Conservation (phyloP, 768 basidiomycete genomes). For the Lentinula raphanica region DNA sequence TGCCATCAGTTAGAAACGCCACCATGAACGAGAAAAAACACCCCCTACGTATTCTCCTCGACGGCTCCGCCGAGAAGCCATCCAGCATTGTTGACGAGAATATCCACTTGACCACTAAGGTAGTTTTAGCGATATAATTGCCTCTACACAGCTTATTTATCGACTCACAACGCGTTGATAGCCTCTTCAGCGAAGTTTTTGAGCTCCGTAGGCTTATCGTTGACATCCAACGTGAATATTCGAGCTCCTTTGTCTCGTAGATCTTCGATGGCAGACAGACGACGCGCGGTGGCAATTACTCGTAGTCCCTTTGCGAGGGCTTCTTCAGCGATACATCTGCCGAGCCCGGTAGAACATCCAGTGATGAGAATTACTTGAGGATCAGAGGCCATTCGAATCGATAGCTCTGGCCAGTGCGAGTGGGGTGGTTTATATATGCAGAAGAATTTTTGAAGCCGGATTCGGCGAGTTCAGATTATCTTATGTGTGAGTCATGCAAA, state of each 20-base stretch:
- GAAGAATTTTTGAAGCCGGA: no score
- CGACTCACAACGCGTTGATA: slow-evolving; percentile 10
- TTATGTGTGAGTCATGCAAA: no score
- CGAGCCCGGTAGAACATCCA: slow-evolving; percentile 24
- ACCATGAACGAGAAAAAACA: not conserved
- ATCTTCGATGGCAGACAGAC: slow-evolving; percentile 15
- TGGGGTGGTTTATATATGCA: not conserved
- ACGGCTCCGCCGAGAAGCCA: slow-evolving; percentile 13
- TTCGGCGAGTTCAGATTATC: no score
- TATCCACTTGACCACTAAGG: slow-evolving; percentile 20
- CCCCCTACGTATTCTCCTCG: slow-evolving; percentile 9
- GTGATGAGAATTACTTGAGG: slow-evolving; percentile 17
- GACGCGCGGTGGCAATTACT: slow-evolving; percentile 27
- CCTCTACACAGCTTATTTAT: not conserved
- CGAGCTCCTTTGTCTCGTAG: slow-evolving; percentile 21
- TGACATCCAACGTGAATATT: slow-evolving; percentile 22
- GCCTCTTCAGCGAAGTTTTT: slow-evolving; percentile 17
- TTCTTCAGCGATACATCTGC: slow-evolving; percentile 15
- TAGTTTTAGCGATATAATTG: not conserved
- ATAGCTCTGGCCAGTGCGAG: no score
- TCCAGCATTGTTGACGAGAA: slow-evolving; percentile 22
- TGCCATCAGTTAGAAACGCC: not conserved
- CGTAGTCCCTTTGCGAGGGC: slow-evolving; percentile 23
- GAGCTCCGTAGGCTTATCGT: slow-evolving; percentile 14
- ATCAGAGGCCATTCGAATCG: not conserved